phyloP scores from a whole-genome alignment of 176 grass and related monocot genomes.

The Bothriochloa decipiens region DNA sequence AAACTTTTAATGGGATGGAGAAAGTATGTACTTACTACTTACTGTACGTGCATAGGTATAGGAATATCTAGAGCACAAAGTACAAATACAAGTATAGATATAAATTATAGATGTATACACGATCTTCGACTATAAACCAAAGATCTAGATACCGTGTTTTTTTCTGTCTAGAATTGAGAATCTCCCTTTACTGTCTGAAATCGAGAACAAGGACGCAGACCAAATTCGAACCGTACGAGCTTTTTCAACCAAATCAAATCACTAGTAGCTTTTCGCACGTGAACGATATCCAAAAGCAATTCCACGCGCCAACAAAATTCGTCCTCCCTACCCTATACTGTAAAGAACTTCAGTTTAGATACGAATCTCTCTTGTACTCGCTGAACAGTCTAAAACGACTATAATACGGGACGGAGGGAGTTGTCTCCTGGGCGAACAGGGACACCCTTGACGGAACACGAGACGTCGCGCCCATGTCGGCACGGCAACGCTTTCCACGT shows the following conservation, averaged over 20 bases:
- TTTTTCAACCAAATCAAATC: neutral
- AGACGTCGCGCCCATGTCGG: neutral
- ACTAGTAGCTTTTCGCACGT: neutral
- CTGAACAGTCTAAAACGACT: too few species aligned
- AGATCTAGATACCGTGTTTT: too few species aligned
- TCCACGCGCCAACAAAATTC: neutral
- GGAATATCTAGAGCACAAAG: too few species aligned
- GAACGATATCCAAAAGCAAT: neutral
- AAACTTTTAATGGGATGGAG: too few species aligned
- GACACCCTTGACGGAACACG: neutral
- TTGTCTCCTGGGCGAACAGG: neutral
- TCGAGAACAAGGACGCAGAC: neutral
- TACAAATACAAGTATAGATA: too few species aligned
- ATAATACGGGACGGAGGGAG: too few species aligned
- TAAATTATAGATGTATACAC: too few species aligned
- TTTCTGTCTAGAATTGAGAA: neutral
- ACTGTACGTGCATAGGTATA: too few species aligned
- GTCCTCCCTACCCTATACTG: neutral
- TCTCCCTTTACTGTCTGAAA: neutral
- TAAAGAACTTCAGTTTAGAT: too few species aligned
- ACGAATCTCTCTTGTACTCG: too few species aligned
- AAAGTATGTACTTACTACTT: too few species aligned
- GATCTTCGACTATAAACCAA: too few species aligned
- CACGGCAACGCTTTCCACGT: conserved; percentile 25
- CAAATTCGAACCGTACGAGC: neutral